Evolutionary conservation across 2,329 filamentous ascomycete species (phyloP), one percentile per base, ranked within the genome.

Genomic region (Cladosporium sphaerospermum): DNA sequence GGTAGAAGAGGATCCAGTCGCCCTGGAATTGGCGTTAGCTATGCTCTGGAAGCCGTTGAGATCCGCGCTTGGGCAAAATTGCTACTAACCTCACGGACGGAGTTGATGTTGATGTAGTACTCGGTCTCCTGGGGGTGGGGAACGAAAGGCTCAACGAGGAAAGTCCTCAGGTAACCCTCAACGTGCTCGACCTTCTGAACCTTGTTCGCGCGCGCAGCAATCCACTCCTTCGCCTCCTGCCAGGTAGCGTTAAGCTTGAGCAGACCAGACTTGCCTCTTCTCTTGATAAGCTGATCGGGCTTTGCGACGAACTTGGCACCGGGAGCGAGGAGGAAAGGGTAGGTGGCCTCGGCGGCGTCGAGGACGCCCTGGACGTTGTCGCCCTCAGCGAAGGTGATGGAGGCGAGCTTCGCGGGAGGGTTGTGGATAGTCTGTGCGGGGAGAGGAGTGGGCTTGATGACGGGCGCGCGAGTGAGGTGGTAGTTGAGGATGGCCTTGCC

Each of bases 401-500:
- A 90, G 54, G 92, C 92, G 67, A 97, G 84, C 76, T 88, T 92
- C 66, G 91, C 78, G 58, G 93, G 85, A 64, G 93, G 78, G 79
- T 97, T 97, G 85, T 99, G 93, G 73, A 83, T 93, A 61, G 87
- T 75, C 60, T 88, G 80, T 62, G 81, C 72, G 64, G 91, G 89
- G 54, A 97, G 89, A 76, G 93, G 90, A 69, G 90, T 92, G 64
- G 92, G 88, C 87, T 96, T 97, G 84, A 99, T 96, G 74, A 95
- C 87, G 62, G 90, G 86, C 65, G 93, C 89, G 72, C 93, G 88
- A 67, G 93, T 97, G 77, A 99, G 90, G 82, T 97, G 93, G 83
- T 97, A 99, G 88, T 96, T 97, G 83, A 99, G 83, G 80, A 99
- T 97, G 83, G 93, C 93, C 88, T 99, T 99, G 84, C 93, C 93